Percentiles rank a stretch among this genome's conserved stretches.
These are phyloP conservation scores for Arctium minus DNA, from an alignment of 129 eudicot species.

Conservation along the genomic window DNA sequence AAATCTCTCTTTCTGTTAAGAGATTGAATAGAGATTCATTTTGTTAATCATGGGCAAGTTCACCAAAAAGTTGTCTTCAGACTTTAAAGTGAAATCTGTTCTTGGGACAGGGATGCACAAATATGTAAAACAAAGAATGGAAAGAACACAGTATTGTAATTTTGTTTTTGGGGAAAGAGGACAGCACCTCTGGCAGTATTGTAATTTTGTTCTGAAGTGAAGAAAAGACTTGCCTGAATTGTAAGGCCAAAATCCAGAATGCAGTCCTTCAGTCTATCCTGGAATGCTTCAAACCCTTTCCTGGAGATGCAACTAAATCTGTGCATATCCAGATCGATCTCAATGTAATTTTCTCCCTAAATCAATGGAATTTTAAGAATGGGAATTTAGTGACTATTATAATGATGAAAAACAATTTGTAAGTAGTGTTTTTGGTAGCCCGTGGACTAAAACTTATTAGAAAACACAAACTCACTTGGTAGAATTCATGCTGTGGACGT, in stretches of 20 bases:
- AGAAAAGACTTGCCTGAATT: neutral
- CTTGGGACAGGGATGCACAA: neutral
- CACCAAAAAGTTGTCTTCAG: neutral
- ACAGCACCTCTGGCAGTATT: neutral
- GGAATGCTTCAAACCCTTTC: conserved; percentile 6
- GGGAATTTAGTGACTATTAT: neutral
- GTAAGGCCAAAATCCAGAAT: conserved; percentile 1
- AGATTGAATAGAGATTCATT: neutral
- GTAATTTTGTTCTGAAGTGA: neutral
- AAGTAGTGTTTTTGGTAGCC: neutral
- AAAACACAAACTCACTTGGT: conserved; percentile 38
- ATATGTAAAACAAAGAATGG: neutral
- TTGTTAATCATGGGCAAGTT: neutral
- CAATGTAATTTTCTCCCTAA: conserved; percentile 4
- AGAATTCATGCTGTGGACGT: conserved; percentile 83
- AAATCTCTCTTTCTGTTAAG: too few relatives aligned
- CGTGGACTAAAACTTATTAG: neutral
- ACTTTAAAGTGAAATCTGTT: neutral
- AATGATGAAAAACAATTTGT: neutral
- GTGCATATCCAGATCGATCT: conserved; percentile 7
- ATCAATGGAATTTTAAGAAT: neutral
- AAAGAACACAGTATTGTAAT: neutral
- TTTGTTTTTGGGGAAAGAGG: neutral
- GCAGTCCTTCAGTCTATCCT: neutral
- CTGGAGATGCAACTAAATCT: neutral